Evolutionary conservation across 805 yeast species (phyloP), one percentile per base, ranked within the genome.

Genomic region (Lachancea dasiensis): DNA sequence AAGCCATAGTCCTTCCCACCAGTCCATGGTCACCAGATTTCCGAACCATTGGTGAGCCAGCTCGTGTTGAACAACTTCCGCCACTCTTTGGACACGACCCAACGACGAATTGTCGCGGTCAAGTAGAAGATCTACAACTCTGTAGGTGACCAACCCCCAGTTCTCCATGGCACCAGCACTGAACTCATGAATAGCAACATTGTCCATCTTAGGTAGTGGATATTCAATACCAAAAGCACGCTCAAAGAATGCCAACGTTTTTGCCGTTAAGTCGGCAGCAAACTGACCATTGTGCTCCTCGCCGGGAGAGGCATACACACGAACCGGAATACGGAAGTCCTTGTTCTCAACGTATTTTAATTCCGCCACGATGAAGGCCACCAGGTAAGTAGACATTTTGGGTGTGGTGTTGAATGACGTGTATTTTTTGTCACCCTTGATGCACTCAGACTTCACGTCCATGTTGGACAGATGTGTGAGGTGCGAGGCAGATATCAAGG

Each of bases 1-100:
- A 44, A 85, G 73, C 95, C 95, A 85, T 48, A 85, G 69, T 51
- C 83, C 92, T 51, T 85, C 86, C 95, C 95, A 85, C 92, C 94
- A 86, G 52, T 81, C 78, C 95, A 85, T 86, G 32, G 95, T 86
- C 44, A 84, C 90, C 50, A 81, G 71, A 60, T 86, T 81, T 39
- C 95, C 95, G 53, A 85, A 86, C 95, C 95, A 86, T 57, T 86
- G 92, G 61, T 84, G 95, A 34, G 94, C 92, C 65, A 84, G 72
- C 65, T 84, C 95, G 65, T 84, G 95, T 66, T 81, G 85, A 31
- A 84, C 87, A 34, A 84, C 92, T 56, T 84, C 90, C 25, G 87
- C 82, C 27, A 84, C 92, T 59, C 89, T 72, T 58, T 77, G 79
- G 58, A 77, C 75, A 48, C 81, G 73, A 42, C 67, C 68, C 45